A percentile compares a stretch with the other conserved stretches of the same genome.
Evolutionary conservation across 2,329 filamentous ascomycete genomes (phyloP).

Genomic region (Metarhizium sp.): DNA sequence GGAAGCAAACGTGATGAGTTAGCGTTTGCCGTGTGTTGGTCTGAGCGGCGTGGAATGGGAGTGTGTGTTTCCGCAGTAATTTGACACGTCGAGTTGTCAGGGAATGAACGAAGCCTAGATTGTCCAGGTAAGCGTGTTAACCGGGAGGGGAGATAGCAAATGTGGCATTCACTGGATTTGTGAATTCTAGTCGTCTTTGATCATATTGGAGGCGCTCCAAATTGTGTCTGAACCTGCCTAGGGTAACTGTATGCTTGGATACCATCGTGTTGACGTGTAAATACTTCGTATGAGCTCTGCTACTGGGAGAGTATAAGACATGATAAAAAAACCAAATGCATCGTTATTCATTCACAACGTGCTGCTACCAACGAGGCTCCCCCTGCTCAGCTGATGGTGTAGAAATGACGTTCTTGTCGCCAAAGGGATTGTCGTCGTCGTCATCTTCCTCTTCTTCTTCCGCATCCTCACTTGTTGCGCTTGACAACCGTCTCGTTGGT

Average conservation of each 20-base stretch:
- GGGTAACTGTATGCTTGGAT: background rate
- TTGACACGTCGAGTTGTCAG: background rate
- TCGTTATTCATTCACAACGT: background rate
- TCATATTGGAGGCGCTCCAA: background rate
- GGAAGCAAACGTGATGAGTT: background rate
- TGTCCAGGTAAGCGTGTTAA: background rate
- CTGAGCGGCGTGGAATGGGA: background rate
- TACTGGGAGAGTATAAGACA: background rate
- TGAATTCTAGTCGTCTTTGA: background rate
- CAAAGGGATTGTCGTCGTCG: conserved; percentile 83
- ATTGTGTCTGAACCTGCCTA: background rate
- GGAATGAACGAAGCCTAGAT: background rate
- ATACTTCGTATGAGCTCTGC: background rate
- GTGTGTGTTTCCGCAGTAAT: background rate
- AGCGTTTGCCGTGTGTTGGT: background rate
- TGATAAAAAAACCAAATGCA: background rate
- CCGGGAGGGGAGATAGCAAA: too few species aligned
- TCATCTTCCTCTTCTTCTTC: conserved; percentile 49
- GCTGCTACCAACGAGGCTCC: conserved; percentile 20
- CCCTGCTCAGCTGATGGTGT: conserved; percentile 20
- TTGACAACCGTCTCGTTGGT: background rate
- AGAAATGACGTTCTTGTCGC: conserved; percentile 64
- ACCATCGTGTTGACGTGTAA: background rate
- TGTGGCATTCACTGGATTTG: background rate
- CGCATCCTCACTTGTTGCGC: conserved; percentile 20